These are phyloP conservation scores for Penicillium sp. DNA, from an alignment of 2,329 filamentous ascomycete species.

Conservation along the genomic window DNA sequence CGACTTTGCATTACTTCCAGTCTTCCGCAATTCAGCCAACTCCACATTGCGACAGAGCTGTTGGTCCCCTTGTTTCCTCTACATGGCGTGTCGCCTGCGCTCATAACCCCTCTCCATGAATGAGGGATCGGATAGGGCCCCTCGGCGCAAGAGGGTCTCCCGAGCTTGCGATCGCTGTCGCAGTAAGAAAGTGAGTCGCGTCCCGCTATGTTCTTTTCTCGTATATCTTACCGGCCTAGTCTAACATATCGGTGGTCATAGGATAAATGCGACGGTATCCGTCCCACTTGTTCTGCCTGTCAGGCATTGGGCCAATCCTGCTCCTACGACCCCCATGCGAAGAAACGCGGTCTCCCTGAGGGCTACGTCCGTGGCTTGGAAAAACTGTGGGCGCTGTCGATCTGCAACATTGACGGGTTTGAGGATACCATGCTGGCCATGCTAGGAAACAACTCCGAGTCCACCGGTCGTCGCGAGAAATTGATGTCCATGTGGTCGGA, in stretches of 20 bases:
- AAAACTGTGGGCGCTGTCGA: conserved; percentile 46
- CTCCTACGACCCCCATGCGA: conserved; percentile 45
- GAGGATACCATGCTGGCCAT: conserved; percentile 43
- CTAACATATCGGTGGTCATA: conserved; percentile 9
- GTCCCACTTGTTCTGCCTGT: conserved; percentile 45
- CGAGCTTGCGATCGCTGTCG: conserved; percentile 48
- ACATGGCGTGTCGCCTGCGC: conserved; percentile 27
- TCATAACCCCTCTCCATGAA: conserved; percentile 36
- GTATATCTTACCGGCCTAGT: background rate
- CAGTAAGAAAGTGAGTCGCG: conserved; percentile 39
- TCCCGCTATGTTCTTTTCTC: background rate
- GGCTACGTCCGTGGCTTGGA: conserved; percentile 49
- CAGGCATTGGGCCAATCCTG: conserved; percentile 41
- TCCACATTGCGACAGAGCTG: background rate
- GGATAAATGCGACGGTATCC: conserved; percentile 46
- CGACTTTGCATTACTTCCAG: background rate
- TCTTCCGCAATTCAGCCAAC: background rate
- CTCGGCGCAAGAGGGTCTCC: conserved; percentile 47
- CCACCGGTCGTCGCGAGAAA: conserved; percentile 30
- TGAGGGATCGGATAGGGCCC: conserved; percentile 40
- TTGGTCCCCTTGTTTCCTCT: background rate
- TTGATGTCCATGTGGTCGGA: conserved; percentile 43
- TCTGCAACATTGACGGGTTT: conserved; percentile 46
- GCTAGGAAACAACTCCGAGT: conserved; percentile 37
- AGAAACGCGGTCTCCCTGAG: conserved; percentile 47